Base-by-base conservation (phyloP, 176 grass and related monocot genomes). In the Puccinellia tenuiflora region DNA sequence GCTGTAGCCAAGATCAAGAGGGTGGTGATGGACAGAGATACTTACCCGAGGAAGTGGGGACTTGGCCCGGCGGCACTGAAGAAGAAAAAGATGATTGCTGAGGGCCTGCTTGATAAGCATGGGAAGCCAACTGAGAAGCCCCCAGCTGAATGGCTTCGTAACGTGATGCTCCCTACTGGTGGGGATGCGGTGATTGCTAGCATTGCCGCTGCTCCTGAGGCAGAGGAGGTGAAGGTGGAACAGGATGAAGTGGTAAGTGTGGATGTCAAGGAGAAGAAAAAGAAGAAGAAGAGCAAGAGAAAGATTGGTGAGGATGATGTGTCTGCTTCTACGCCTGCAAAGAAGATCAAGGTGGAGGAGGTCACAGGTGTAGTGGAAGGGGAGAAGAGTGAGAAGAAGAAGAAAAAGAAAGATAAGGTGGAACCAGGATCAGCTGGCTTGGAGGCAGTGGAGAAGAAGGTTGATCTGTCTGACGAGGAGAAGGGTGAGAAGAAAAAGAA, bases 1-100 rank as follows among this genome's bases (percentile, higher is more conserved):
- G 77, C 92, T 0, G 95, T 94, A 3, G 92, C 94, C 0, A 94
- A 81, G 63, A 92, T 97, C 29, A 97, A 97, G 90, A 88, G 95
- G 63, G 95, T 97, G 59, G 95, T 97, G 15, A 97, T 97, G 95
- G 95, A 97, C n/a, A 86, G 95, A 14, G 95, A 97, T 73, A 97
- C 95, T 0, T 97, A 97, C 76, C 92, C 95, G 1, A 91, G 95
- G 76, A 97, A 97, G 80, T 97, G 92, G 95, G 95, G 95, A 14
- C 88, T 97, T 78, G 95, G 92, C 8, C 95, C 90, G 0, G 86
- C 81, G 84, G 95, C 92, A 6, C 83, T 94, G 9, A 83, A 81
- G 90, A 97, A 97, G 89, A 97, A 97, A 39, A 97, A 91, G 78
- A 48, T 97, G 95, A 35, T 97, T 2, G 78, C 90, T 1, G 87